These are phyloP conservation scores for Tulasnella calospora DNA, from an alignment of 768 basidiomycete species.

Conservation along the genomic window DNA sequence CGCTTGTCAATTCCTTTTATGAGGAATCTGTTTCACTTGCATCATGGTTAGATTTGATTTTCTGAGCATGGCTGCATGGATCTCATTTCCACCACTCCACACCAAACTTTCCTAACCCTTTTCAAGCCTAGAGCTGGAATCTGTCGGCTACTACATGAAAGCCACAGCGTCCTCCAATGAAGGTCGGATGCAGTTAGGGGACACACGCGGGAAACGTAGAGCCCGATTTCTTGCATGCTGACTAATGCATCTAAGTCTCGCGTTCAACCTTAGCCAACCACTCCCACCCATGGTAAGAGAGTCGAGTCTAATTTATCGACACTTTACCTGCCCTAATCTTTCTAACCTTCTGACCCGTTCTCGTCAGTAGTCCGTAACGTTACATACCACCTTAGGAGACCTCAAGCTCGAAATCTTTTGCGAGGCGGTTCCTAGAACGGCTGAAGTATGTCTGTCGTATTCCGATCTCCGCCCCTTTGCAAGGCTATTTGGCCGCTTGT, in stretches of 20 bases:
- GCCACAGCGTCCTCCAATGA: background rate
- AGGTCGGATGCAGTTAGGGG: background rate
- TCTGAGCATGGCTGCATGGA: background rate
- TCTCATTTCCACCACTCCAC: too few species aligned
- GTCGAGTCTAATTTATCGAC: background rate
- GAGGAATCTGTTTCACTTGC: too few species aligned
- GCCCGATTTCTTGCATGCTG: background rate
- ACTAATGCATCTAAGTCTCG: background rate
- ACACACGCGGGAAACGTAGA: background rate
- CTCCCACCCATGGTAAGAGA: background rate
- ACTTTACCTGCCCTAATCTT: background rate
- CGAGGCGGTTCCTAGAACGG: constrained; percentile 90
- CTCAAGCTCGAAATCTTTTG: constrained; percentile 98
- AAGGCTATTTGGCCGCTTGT: background rate
- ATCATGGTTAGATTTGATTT: background rate
- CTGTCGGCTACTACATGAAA: background rate
- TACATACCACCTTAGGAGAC: constrained; percentile 91
- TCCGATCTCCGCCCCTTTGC: background rate
- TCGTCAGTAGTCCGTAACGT: constrained; percentile 71
- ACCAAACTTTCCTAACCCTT: background rate
- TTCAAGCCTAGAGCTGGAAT: background rate
- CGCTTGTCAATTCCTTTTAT: background rate
- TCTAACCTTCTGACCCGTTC: background rate
- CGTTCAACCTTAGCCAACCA: background rate
- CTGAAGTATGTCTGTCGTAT: constrained; percentile 57